phyloP scores from a whole-genome alignment of 495 filamentous ascomycete genomes.

The Hyaloscypha hepaticicola region DNA sequence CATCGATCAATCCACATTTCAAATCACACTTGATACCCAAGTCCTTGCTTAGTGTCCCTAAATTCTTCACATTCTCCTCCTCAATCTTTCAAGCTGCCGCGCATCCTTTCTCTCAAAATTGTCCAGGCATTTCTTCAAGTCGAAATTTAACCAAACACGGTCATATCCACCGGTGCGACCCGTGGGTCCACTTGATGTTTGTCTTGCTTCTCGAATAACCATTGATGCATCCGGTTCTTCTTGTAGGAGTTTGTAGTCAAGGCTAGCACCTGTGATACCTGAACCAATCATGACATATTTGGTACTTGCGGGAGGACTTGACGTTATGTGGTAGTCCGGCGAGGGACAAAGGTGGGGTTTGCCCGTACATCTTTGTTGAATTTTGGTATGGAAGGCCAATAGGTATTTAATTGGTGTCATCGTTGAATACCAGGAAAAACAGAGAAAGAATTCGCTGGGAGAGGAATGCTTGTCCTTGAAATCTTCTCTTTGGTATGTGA shows the following conservation, averaged over 20 bases:
- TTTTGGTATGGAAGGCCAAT: conserved; percentile 46
- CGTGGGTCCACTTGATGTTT: conserved; percentile 53
- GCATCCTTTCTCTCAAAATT: conserved; percentile 45
- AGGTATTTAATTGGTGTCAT: conserved; percentile 28
- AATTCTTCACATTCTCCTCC: conserved; percentile 51
- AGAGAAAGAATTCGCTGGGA: neutral
- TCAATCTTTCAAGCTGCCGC: conserved; percentile 53
- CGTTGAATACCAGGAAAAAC: neutral
- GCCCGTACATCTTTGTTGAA: conserved; percentile 70
- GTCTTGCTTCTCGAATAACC: conserved; percentile 55
- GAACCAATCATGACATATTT: conserved; percentile 66
- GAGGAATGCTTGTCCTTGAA: neutral
- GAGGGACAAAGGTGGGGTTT: conserved; percentile 39
- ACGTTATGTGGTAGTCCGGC: conserved; percentile 53
- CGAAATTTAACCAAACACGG: neutral
- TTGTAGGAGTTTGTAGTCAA: conserved; percentile 44
- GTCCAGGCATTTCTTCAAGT: conserved; percentile 44
- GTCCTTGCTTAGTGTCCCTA: conserved; percentile 49
- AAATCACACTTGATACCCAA: conserved; percentile 52
- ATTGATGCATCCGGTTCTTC: conserved; percentile 28
- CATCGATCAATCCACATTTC: conserved; percentile 50
- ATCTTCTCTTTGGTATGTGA: neutral
- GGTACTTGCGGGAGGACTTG: conserved; percentile 44
- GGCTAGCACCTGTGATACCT: conserved; percentile 63
- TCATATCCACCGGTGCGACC: conserved; percentile 51